A percentile compares a stretch with the other conserved stretches of the same genome.
Conservation (phyloP, 2,329 filamentous ascomycete species). For the Ophiostoma sp. region DNA sequence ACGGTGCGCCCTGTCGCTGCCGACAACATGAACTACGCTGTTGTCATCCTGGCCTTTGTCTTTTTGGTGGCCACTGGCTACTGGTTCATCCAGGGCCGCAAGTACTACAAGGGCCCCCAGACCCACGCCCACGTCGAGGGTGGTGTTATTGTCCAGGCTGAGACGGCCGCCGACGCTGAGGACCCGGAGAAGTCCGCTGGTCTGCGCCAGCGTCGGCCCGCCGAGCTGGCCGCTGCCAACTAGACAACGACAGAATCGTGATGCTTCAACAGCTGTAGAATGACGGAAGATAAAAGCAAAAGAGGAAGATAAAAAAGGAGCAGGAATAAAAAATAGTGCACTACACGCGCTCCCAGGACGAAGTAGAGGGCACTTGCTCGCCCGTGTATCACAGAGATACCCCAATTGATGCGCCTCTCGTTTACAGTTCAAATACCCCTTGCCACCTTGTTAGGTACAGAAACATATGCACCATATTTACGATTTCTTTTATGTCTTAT, state of each 20-base stretch:
- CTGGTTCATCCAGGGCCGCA: conserved; percentile 48
- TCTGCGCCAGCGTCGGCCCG: conserved; percentile 27
- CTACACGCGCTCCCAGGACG: background rate
- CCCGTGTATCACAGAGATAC: conserved; percentile 15
- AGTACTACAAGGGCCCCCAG: conserved; percentile 51
- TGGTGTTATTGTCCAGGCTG: conserved; percentile 32
- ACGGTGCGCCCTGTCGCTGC: conserved; percentile 48
- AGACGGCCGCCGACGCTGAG: conserved; percentile 8
- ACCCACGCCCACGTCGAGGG: conserved; percentile 35
- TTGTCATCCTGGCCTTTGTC: conserved; percentile 50
- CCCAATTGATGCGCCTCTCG: conserved; percentile 21
- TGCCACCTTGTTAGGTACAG: conserved; percentile 18
- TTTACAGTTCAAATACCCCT: conserved; percentile 25
- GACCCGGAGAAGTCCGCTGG: conserved; percentile 27
- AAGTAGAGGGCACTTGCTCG: background rate
- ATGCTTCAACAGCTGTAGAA: background rate
- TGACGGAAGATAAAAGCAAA: background rate
- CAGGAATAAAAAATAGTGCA: background rate
- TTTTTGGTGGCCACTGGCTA: conserved; percentile 45
- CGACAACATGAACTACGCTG: conserved; percentile 57
- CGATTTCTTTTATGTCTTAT: background rate
- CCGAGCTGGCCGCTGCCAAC: background rate
- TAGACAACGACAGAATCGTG: background rate
- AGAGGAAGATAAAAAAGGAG: background rate
- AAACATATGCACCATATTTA: background rate